These are phyloP conservation scores for Corinectria fuckeliana DNA, from an alignment of 2,329 filamentous ascomycete species.

Conservation along the genomic window DNA sequence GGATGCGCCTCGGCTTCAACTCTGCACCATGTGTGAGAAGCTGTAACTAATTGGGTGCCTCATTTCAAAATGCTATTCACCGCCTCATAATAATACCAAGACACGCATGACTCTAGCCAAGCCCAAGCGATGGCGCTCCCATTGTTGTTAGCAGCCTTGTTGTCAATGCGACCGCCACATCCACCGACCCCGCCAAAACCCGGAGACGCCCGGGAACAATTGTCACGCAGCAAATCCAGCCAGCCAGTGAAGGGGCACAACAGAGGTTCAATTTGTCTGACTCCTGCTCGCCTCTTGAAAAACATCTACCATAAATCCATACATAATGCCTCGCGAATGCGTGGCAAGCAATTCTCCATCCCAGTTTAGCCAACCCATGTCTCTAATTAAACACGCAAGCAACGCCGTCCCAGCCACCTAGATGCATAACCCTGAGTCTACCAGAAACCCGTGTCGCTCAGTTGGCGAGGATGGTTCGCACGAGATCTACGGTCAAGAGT, in stretches of 20 bases:
- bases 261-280: constrained; percentile 29
- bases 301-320: constrained; percentile 40
- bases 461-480: constrained; percentile 86
- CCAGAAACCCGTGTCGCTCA: constrained; percentile 49
- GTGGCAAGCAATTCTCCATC: constrained; percentile 37
- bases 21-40: neutral
- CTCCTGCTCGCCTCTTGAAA: constrained; percentile 29
- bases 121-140: neutral
- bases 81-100: neutral
- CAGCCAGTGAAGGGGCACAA: constrained; percentile 23
- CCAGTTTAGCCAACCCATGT: constrained; percentile 35
- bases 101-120: neutral
- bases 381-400: constrained; percentile 41
- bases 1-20: neutral
- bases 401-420: constrained; percentile 44
- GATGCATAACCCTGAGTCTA: constrained; percentile 40
- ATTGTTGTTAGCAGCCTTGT: neutral
- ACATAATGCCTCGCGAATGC: constrained; percentile 28
- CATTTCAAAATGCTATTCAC: no score
- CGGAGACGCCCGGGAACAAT: constrained; percentile 6
- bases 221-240: neutral
- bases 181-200: constrained; percentile 6
- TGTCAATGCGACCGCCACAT: neutral
- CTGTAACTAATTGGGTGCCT: no score
- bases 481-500: constrained; percentile 65